phyloP scores from a whole-genome alignment of 202 grass and related monocot genomes.

The Digitaria exilis region DNA sequence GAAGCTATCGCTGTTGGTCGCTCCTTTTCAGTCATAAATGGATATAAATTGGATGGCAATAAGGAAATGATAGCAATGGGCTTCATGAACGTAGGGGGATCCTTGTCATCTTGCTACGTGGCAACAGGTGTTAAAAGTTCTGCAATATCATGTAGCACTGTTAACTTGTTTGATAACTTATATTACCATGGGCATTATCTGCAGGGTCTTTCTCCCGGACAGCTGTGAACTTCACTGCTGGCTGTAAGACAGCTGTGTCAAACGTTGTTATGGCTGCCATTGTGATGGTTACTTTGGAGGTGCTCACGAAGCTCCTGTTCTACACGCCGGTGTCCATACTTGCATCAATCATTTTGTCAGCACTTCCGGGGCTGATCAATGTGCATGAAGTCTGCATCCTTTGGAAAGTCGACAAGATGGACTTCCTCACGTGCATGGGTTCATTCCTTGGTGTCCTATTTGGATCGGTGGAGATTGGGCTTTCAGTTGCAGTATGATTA shows the following conservation, averaged over 20 bases:
- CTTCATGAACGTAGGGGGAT: constrained; percentile 86
- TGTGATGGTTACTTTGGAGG: constrained; percentile 65
- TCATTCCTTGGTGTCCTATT: constrained; percentile 88
- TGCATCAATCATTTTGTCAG: constrained; percentile 81
- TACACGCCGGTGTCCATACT: constrained; percentile 88
- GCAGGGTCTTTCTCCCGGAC: constrained; percentile 85
- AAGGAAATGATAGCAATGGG: constrained; percentile 95
- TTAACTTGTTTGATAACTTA: background rate
- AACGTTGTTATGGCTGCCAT: constrained; percentile 82
- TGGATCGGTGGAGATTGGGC: constrained; percentile 60
- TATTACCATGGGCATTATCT: background rate
- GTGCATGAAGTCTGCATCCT: constrained; percentile 50
- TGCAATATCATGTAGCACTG: background rate
- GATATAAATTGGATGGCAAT: constrained; percentile 86
- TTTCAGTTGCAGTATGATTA: constrained; percentile 19
- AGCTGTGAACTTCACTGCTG: constrained; percentile 87
- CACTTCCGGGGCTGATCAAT: constrained; percentile 58
- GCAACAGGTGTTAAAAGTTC: constrained; percentile 61
- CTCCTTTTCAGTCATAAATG: constrained; percentile 77
- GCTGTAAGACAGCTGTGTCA: constrained; percentile 73
- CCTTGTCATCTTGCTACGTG: constrained; percentile 88
- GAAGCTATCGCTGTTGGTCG: constrained; percentile 93
- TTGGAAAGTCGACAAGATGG: constrained; percentile 94
- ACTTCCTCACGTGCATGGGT: constrained; percentile 75
- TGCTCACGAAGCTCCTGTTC: constrained; percentile 75